Evolutionary conservation across 2,329 filamentous ascomycete species (phyloP), one percentile per base, ranked within the genome.

Genomic region (Coccinonectria pachysandricola): DNA sequence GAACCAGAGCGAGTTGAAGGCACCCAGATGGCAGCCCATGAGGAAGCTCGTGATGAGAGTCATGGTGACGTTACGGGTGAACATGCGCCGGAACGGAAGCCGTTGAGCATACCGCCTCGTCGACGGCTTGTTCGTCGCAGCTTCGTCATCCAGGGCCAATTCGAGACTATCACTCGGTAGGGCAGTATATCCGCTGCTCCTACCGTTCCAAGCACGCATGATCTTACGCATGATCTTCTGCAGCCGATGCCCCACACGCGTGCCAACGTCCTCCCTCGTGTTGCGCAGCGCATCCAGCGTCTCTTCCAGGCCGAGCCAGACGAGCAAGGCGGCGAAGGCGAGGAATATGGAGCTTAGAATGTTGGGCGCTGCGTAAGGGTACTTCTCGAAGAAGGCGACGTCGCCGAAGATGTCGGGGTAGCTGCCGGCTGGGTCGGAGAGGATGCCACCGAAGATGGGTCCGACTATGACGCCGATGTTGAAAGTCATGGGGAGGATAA

Each of bases 1-100:
- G 34, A 82, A 81, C 60, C 77, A 83, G 22, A 87, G 68, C 2
- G 78, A 71, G 46, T 82, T 79, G 59, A 85, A 87, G 15, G 79
- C 77, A 33, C 76, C 79, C 42, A 84, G 64, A 52, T 86, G 81
- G 37, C 84, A 71, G 11, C 75, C 71, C 24, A 85, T 66, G 32
- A 85, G 65, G 40, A 78, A 78, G 37, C 81, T 76, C 7, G 69
- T 67, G n/a, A 76, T 37, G 3, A 87, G 48, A 1, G 67, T 72
- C 25, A 66, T 48, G 25, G 48, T 37, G 11, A 74, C 65, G 31
- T 73, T 72, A 23, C 54, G 61, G 4, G 62, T 75, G 42, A 75
- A 68, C 26, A 75, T 65, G 13, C 56, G 59, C 3, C 59, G 52
- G 47, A 75, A 74, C 0, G 68, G 54, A 3, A 74, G 58, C 2